Evolutionary conservation across 139 green algal genomes (phyloP).

Genomic region (Chlorella sp.): DNA sequence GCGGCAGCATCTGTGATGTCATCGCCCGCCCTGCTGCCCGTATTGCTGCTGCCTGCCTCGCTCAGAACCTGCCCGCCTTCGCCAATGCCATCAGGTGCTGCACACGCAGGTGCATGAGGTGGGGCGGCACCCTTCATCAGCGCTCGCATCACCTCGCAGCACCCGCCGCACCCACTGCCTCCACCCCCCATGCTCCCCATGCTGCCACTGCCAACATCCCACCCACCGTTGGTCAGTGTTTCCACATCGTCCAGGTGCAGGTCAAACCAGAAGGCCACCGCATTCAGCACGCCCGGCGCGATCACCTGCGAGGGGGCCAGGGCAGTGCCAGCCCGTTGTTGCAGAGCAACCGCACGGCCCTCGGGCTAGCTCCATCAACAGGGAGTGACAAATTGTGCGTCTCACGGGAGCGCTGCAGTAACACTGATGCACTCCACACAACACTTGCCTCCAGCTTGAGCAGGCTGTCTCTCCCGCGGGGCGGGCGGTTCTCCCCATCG

Average conservation of each 20-base stretch:
- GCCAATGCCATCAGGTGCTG: conserved; percentile 27
- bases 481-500: too few species aligned
- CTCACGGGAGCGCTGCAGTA: too few species aligned
- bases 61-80: conserved; percentile 3
- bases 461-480: conserved; percentile 62
- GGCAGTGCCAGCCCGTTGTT: too few species aligned
- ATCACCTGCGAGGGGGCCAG: too few species aligned
- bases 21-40: neutral
- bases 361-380: too few species aligned
- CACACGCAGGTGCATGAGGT: neutral
- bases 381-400: too few species aligned
- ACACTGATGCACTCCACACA: too few species aligned
- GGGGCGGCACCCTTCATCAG: too few species aligned
- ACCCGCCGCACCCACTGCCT: too few species aligned
- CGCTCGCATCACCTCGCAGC: too few species aligned
- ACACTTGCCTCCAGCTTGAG: conserved; percentile 69
- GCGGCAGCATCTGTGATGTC: neutral
- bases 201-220: neutral
- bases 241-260: conserved; percentile 74
- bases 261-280: conserved; percentile 83
- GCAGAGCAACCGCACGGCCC: too few species aligned
- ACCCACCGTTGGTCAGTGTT: conserved; percentile 55
- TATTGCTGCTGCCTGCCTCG: neutral
- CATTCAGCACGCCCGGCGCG: conserved; percentile 65
- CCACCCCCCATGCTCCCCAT: neutral